phyloP scores from a whole-genome alignment of 805 yeast genomes.

The Pichia gijzeniarum region DNA sequence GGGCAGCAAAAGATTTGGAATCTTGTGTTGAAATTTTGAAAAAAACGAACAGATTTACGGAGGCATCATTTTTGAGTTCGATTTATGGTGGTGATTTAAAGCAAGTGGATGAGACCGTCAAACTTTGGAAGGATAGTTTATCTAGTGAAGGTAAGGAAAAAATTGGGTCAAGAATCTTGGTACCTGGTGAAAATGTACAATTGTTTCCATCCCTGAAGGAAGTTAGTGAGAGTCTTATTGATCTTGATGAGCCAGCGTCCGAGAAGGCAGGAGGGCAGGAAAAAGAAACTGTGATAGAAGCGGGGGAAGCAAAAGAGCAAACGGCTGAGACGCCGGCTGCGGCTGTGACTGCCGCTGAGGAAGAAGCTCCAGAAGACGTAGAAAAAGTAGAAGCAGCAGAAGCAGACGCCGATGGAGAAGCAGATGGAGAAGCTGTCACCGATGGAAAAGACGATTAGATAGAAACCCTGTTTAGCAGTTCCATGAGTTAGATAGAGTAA shows the following conservation, averaged over 20 bases:
- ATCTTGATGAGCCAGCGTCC: conserved; percentile 18
- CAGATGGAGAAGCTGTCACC: background rate
- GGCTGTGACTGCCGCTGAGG: background rate
- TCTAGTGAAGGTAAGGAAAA: conserved; percentile 42
- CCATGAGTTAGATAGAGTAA: background rate
- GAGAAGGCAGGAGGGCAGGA: conserved; percentile 14
- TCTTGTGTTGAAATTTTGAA: conserved; percentile 60
- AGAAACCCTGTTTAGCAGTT: too few relatives aligned
- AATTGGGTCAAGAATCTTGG: conserved; percentile 56
- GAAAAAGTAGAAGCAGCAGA: background rate
- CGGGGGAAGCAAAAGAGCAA: conserved; percentile 12
- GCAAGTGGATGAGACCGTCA: conserved; percentile 39
- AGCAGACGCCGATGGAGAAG: too few relatives aligned
- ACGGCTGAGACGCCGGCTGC: conserved; percentile 18
- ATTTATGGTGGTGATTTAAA: conserved; percentile 54
- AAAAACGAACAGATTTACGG: conserved; percentile 65
- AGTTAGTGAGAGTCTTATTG: conserved; percentile 24
- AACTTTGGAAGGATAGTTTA: conserved; percentile 63
- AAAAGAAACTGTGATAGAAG: conserved; percentile 18
- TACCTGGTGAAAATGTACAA: conserved; percentile 33
- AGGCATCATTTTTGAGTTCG: conserved; percentile 75
- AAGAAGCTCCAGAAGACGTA: background rate
- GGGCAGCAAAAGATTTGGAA: conserved; percentile 72
- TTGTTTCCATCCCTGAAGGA: conserved; percentile 38
- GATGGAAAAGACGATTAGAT: background rate